Evolutionary conservation across 768 basidiomycete genomes (phyloP).

Genomic region (Russula emetica): DNA sequence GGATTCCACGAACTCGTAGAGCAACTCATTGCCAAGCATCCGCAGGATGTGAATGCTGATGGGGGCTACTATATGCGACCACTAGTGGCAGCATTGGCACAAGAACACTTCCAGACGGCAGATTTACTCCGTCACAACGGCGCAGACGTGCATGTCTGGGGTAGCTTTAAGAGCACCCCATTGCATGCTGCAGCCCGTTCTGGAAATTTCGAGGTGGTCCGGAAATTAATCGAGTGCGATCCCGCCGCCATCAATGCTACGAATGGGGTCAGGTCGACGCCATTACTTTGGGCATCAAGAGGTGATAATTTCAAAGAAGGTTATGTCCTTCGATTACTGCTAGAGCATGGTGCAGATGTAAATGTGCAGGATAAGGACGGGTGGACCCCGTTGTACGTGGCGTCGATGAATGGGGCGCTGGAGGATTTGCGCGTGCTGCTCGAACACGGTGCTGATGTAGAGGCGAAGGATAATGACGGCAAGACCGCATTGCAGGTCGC

Average conservation of each 20-base stretch:
- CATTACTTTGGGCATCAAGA: not conserved
- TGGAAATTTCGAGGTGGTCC: not conserved
- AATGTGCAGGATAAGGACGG: not conserved
- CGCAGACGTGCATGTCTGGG: no score
- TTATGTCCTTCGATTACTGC: not conserved
- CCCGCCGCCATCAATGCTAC: not conserved
- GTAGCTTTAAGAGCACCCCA: accelerated
- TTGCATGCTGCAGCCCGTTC: not conserved
- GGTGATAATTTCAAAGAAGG: not conserved
- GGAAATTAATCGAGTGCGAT: not conserved
- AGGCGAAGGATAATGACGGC: not conserved
- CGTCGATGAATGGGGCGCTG: not conserved
- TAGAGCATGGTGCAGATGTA: not conserved
- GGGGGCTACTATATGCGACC: not conserved
- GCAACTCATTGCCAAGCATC: not conserved
- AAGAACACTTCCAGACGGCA: not conserved
- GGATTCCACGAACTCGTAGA: not conserved
- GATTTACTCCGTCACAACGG: not conserved
- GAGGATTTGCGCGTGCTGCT: not conserved
- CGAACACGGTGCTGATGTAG: not conserved
- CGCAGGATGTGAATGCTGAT: not conserved
- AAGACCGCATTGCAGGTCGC: not conserved
- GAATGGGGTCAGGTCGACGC: not conserved
- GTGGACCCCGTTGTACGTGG: not conserved
- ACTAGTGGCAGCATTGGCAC: not conserved